Base-by-base conservation (phyloP, 805 yeast species). In the Debaryomyces tyrocola region DNA sequence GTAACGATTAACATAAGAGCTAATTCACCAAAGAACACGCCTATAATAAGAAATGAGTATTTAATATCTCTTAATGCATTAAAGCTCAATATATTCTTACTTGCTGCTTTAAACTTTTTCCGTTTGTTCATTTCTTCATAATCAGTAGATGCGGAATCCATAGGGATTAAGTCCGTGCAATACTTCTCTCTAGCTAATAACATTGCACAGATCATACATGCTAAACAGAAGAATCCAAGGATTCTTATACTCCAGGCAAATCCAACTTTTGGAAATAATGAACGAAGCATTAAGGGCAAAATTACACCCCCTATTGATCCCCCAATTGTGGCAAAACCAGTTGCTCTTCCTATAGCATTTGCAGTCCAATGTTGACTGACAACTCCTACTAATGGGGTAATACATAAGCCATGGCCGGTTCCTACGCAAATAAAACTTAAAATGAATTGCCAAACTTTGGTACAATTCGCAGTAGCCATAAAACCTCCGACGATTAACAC, bases 311-410 rank as follows among this genome's bases (percentile, higher is more conserved):
- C 69, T 17, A 64, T 41, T 2, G 69, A 67, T 4, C 70, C 69
- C 12, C 70, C 69, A 29, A 62, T 55, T 41, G 64, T 62, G 1
- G 62, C 58, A 0, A 53, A 14, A 1, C 70, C 69, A 40, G 62
- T 56, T n/a, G 64, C 66, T 33, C 44, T 69, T 1, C 85, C 90
- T 50, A 89, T 66, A 49, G 69, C 79, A 34, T 64, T 66, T 33
- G 70, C 64, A 59, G 85, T 85, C 84, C 87, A 85, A 49, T 85
- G 88, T 8, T 39, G 42, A 20, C 83, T 79, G 0, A 84, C 73
- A 14, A 80, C 81, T 6, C 87, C 78, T 2, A 85, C 70, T 33
- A 82, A 60, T 0, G 90, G 89, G 6, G 83, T 75, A 66, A 82
- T 76, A 29, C 84, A 69, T 29, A 83, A 64, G 1, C 85, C 85